Evolutionary conservation across 306 rosid genomes (phyloP).

Genomic region (Vigna nakashimae): DNA sequence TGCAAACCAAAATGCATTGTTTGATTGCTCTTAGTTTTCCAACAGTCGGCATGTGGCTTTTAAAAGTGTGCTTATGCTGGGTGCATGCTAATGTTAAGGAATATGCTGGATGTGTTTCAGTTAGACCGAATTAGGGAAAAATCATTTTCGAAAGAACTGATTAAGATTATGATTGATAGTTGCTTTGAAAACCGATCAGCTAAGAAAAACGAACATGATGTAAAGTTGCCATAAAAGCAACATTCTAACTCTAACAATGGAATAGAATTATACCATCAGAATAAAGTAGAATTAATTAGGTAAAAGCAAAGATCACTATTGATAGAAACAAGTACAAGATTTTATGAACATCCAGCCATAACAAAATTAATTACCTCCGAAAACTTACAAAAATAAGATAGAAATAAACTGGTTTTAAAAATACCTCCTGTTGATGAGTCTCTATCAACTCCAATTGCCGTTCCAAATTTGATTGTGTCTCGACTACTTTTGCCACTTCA

Average conservation of each 20-base stretch:
- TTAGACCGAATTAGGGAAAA: neutral
- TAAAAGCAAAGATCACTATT: neutral
- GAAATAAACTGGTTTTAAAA: slow-evolving; percentile 32
- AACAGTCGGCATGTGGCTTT: neutral
- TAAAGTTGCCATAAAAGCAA: neutral
- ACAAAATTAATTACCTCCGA: slow-evolving; percentile 10
- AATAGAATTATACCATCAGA: neutral
- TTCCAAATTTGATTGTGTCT: slow-evolving; percentile 86
- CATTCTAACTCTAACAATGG: neutral
- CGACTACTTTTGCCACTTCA: slow-evolving; percentile 96
- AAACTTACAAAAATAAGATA: slow-evolving; percentile 18
- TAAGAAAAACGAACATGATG: neutral
- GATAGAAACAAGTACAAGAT: slow-evolving; percentile 1
- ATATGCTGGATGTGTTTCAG: neutral
- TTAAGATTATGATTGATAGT: neutral
- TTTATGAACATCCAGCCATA: slow-evolving; percentile 1
- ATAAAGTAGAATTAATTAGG: slow-evolving; percentile 18
- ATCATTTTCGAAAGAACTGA: neutral
- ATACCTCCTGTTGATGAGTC: slow-evolving; percentile 97
- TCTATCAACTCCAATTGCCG: slow-evolving; percentile 90
- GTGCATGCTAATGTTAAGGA: neutral
- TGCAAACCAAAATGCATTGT: neutral
- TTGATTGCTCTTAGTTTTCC: neutral
- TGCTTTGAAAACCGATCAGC: neutral
- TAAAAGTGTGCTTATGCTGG: neutral